Conservation (phyloP, 148 eudicot species). For the Amaranthus palmeri region DNA sequence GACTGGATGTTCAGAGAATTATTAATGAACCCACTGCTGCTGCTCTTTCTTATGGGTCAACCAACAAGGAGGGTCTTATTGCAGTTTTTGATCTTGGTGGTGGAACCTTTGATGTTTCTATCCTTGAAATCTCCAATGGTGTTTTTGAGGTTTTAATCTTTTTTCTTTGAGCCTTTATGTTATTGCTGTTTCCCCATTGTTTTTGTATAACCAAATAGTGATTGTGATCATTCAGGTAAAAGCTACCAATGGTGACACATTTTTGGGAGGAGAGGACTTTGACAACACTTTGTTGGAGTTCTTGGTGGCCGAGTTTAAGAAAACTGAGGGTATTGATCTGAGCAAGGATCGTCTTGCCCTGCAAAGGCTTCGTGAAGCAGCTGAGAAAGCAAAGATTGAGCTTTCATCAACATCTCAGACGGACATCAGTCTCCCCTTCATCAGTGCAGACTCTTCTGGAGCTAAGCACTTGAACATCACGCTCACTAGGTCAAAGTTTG, state of each 20-base stretch:
- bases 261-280: constrained; percentile 96
- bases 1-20: constrained; percentile 90
- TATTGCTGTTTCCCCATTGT: not conserved
- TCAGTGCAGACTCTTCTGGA: constrained; percentile 88
- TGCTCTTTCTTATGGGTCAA: constrained; percentile 96
- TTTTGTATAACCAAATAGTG: constrained; percentile 3
- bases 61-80: constrained; percentile 87
- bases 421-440: constrained; percentile 85
- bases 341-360: constrained; percentile 73
- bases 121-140: constrained; percentile 86
- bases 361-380: constrained; percentile 93
- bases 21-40: constrained; percentile 99
- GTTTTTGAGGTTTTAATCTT: constrained; percentile 74
- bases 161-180: not conserved
- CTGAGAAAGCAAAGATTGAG: constrained; percentile 95
- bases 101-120: constrained; percentile 96
- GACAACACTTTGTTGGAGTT: constrained; percentile 80
- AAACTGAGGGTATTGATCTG: constrained; percentile 66
- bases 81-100: constrained; percentile 99
- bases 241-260: constrained; percentile 99
- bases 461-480: constrained; percentile 93
- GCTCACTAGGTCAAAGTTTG: constrained; percentile 82
- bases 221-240: constrained; percentile 47
- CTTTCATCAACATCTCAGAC: constrained; percentile 92
- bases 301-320: constrained; percentile 74